Evolutionary conservation across 2,329 filamentous ascomycete genomes (phyloP).

Genomic region (Trichophyton schoenleinii): DNA sequence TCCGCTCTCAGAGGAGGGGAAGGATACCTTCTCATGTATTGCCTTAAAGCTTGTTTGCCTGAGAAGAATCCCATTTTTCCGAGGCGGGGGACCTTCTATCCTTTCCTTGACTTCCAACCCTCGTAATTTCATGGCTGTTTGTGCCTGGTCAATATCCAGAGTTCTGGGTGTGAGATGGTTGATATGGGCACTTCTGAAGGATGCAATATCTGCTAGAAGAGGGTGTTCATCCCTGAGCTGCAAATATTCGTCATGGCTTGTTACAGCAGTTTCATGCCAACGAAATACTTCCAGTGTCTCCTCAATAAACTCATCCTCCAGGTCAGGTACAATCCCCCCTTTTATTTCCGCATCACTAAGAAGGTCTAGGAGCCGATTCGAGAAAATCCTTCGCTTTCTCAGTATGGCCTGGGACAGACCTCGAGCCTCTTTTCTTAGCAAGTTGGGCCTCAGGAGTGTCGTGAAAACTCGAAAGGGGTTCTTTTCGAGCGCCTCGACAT

Average conservation of each 20-base stretch:
- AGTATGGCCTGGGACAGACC: conserved; percentile 26
- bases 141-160: conserved; percentile 37
- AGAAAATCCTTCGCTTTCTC: conserved; percentile 33
- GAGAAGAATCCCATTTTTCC: conserved; percentile 37
- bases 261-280: conserved; percentile 35
- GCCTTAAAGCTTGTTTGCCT: conserved; percentile 45
- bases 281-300: conserved; percentile 38
- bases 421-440: conserved; percentile 26
- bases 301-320: conserved; percentile 30
- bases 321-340: conserved; percentile 18
- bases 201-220: conserved; percentile 38
- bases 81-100: conserved; percentile 41
- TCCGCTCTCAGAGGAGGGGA: conserved; percentile 18
- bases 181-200: conserved; percentile 36
- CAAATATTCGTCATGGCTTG: conserved; percentile 32
- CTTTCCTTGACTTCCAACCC: conserved; percentile 37
- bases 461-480: conserved; percentile 39
- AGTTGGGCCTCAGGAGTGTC: conserved; percentile 31
- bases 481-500: conserved; percentile 21
- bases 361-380: conserved; percentile 25
- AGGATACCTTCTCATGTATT: conserved; percentile 37
- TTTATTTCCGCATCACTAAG: conserved; percentile 26
- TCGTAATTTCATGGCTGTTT: conserved; percentile 30
- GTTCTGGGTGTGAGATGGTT: conserved; percentile 44
- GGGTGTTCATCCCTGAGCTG: conserved; percentile 34